Conservation (phyloP, 805 yeast species). For the Pachysolen tannophilus region DNA sequence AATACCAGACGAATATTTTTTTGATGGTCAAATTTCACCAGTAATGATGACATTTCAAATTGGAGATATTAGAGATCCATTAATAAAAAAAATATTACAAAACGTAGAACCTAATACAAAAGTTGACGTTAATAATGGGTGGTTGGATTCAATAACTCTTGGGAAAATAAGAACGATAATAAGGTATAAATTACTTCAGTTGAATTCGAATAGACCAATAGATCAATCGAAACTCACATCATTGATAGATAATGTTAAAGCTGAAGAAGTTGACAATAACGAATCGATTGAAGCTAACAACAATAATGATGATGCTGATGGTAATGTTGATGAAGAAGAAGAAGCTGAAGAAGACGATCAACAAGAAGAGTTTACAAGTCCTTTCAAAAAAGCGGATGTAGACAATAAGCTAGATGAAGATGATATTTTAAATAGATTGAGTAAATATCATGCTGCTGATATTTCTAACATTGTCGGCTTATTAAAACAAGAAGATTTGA, state of each 20-base stretch:
- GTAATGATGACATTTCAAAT: slow-evolving; percentile 66
- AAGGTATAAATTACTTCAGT: slow-evolving; percentile 59
- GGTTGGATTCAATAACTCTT: slow-evolving; percentile 62
- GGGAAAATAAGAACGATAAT: slow-evolving; percentile 60
- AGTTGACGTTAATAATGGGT: slow-evolving; percentile 65
- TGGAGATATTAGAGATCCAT: slow-evolving; percentile 68
- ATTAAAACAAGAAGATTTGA: slow-evolving; percentile 25
- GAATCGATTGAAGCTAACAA: slow-evolving; percentile 24
- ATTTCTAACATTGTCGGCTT: slow-evolving; percentile 26
- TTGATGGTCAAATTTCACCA: slow-evolving; percentile 69
- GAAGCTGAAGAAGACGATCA: slow-evolving; percentile 12
- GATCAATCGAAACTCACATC: slow-evolving; percentile 33
- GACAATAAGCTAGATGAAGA: slow-evolving; percentile 13
- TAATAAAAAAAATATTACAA: slow-evolving; percentile 37
- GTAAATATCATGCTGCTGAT: slow-evolving; percentile 27
- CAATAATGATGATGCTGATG: slow-evolving; percentile 19
- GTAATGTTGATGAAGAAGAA: slow-evolving; percentile 18
- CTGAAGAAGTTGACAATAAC: slow-evolving; percentile 27
- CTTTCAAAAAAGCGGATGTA: not conserved
- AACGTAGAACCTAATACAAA: slow-evolving; percentile 28
- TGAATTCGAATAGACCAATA: slow-evolving; percentile 43
- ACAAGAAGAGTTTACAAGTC: slow-evolving; percentile 1
- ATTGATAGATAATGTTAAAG: slow-evolving; percentile 22
- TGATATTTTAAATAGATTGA: slow-evolving; percentile 28
- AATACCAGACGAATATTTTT: slow-evolving; percentile 43